A percentile compares a stretch with the other conserved stretches of the same genome.
These are phyloP conservation scores for Lactifluus pinguis DNA, from an alignment of 768 basidiomycete species.

Conservation along the genomic window DNA sequence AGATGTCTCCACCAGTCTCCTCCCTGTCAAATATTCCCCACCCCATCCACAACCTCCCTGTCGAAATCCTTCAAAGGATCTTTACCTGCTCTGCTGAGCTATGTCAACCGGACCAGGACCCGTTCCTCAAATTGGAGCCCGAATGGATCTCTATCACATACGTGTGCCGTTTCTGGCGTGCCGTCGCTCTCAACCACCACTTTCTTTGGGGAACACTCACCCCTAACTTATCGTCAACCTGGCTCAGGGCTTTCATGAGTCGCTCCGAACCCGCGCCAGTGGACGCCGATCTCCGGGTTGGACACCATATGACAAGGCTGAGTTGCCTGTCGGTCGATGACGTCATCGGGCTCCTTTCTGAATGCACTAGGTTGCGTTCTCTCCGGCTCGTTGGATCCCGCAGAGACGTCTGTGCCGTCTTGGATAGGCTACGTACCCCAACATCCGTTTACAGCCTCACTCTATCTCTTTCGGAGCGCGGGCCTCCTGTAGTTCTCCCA, in stretches of 20 bases:
- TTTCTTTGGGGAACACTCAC: conserved; percentile 10
- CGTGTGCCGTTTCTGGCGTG: conserved; percentile 13
- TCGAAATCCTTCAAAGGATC: not conserved
- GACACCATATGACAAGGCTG: not conserved
- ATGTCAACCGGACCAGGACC: not conserved
- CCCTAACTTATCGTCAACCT: conserved; percentile 4
- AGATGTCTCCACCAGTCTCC: not conserved
- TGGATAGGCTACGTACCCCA: not conserved
- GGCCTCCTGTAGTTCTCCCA: conserved; percentile 3
- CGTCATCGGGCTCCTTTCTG: conserved; percentile 5
- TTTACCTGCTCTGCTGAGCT: conserved; percentile 4
- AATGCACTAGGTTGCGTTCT: conserved; percentile 9
- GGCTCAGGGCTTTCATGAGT: conserved; percentile 5
- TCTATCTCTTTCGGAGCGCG: conserved; percentile 2
- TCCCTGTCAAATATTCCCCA: not conserved
- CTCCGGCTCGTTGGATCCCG: conserved; percentile 1
- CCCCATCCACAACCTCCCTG: too few species aligned
- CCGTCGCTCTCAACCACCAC: conserved; percentile 6
- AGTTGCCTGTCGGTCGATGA: not conserved
- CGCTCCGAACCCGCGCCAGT: conserved; percentile 10
- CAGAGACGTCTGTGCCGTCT: not conserved
- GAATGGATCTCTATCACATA: conserved; percentile 13
- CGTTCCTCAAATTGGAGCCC: conserved; percentile 1
- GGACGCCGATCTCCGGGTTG: conserved; percentile 5
- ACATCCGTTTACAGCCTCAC: conserved; percentile 3